Evolutionary conservation across 148 eudicot species (phyloP).

Genomic region (Heliamphora exappendiculata): DNA sequence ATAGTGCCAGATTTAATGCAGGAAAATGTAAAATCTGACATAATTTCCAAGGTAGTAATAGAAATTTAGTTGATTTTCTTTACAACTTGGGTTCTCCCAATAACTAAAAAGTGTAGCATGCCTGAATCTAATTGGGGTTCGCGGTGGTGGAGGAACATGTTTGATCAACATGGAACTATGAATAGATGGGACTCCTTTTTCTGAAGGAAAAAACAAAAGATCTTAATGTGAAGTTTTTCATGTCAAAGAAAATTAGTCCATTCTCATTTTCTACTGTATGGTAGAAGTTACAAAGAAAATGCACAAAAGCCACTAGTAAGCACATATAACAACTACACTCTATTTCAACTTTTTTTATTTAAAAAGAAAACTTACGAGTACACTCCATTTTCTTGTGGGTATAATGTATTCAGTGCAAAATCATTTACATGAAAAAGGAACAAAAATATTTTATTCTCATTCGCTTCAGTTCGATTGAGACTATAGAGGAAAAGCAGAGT

Average conservation of each 20-base stretch:
- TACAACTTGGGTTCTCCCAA: not conserved
- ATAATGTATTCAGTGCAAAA: not conserved
- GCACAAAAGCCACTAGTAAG: not conserved
- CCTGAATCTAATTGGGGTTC: no score
- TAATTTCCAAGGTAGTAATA: not conserved
- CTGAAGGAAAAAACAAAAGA: not conserved
- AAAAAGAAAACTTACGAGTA: no score
- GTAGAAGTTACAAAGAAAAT: not conserved
- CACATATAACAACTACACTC: not conserved
- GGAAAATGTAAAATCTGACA: not conserved
- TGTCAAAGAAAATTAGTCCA: not conserved
- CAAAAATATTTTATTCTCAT: not conserved
- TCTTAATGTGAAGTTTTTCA: not conserved
- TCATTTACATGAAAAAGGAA: not conserved
- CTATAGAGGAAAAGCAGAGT: not conserved
- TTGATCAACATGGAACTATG: not conserved
- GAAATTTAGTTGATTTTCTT: not conserved
- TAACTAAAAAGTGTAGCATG: no score
- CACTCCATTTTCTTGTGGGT: not conserved
- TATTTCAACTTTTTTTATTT: no score
- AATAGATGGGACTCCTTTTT: not conserved
- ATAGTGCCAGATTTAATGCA: not conserved
- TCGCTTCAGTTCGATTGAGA: not conserved
- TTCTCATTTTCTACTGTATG: not conserved
- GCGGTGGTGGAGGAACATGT: no score